Evolutionary conservation across 2,329 filamentous ascomycete genomes (phyloP), one percentile per base, ranked within the genome.

Genomic region (Polychaeton citri): DNA sequence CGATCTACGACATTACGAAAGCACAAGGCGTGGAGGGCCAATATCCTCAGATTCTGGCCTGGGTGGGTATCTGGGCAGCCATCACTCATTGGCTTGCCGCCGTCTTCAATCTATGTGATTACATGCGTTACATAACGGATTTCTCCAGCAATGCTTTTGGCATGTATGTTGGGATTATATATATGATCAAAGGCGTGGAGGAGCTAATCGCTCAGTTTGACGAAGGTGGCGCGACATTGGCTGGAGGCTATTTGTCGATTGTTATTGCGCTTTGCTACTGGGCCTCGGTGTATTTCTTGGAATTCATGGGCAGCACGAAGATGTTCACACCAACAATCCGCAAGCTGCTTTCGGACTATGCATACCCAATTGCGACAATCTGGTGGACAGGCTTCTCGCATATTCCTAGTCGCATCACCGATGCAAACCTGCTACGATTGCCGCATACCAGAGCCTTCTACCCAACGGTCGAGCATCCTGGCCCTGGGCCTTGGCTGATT

Each of bases 41-140:
- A 5, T 74, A 73, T 47, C 63, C 68, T 1, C 60, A 64, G 33
- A 71, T 74, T 46, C 70, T 73, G 51, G 63, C 62, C 3, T 74
- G 70, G 70, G 64, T 68, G 0, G 65, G 62, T 1, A 74, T 74
- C 16, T 74, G 69, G 70, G 65, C 66, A 0, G 68, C 68, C 1
- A 65, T 73, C 13, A 69, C 70, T 30, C 71, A 76, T 46, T 74
- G 69, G 69, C 57, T 71, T 5, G 62, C 66, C 5, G 63, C 68
- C 0, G 52, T 70, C 17, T 63, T 62, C 36, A 74, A 73, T 39
- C 53, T 61, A 26, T 71, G 68, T 47, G 67, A 74, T 45, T 72
- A 72, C 46, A 72, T 73, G 69, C 63, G 68, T 5, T 72, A 72
- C 43, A 67, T 74, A 19, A 74, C 69, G 2, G 68, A 72, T 38